Percentiles rank a stretch among this genome's conserved stretches.
Evolutionary conservation across 179 eudicot genomes (phyloP).

Genomic region (Silene noctiflora): DNA sequence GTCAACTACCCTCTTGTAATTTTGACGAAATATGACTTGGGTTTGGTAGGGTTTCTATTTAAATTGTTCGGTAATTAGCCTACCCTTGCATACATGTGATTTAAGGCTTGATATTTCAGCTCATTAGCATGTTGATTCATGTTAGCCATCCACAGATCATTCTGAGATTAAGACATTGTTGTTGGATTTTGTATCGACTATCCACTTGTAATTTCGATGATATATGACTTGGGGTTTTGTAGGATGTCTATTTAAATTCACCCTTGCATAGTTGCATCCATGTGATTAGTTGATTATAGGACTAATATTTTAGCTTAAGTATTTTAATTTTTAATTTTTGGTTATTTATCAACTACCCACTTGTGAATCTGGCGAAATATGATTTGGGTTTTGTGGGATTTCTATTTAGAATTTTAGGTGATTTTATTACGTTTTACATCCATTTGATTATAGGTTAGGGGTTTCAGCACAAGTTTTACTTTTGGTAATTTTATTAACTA

Average conservation of each 20-base stretch:
- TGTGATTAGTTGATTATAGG: too few relatives aligned
- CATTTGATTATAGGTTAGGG: neutral
- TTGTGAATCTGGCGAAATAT: neutral
- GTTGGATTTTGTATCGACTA: too few relatives aligned
- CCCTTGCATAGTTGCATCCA: too few relatives aligned
- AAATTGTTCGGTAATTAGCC: neutral
- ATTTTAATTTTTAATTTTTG: too few relatives aligned
- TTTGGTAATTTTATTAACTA: neutral
- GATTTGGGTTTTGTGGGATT: neutral
- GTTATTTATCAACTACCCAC: neutral
- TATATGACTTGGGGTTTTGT: neutral
- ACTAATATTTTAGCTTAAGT: too few relatives aligned
- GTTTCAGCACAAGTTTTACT: neutral
- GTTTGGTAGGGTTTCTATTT: neutral
- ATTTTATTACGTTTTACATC: neutral
- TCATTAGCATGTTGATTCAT: too few relatives aligned
- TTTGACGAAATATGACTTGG: neutral
- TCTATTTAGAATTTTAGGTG: too few relatives aligned
- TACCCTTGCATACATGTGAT: neutral
- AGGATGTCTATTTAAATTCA: too few relatives aligned
- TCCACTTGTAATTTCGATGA: neutral
- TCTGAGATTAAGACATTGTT: too few relatives aligned
- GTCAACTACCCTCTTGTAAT: neutral
- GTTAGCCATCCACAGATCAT: too few relatives aligned
- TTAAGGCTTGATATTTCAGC: neutral